Base-by-base conservation (phyloP, 192 early-diverging fungal species). In the Coemansia asiatica region DNA sequence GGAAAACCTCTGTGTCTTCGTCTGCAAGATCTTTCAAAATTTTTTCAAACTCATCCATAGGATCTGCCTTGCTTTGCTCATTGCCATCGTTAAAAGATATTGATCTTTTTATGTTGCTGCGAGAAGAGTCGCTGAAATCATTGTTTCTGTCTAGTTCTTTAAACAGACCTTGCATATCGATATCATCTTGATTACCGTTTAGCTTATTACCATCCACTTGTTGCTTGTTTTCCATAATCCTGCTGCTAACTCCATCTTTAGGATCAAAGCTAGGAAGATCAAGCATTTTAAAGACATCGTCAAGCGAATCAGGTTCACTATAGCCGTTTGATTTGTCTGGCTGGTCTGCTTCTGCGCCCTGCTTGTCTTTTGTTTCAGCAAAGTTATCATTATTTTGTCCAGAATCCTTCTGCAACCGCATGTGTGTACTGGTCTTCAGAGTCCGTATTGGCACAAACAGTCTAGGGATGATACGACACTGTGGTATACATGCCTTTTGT, bases 1-100 rank as follows among this genome's bases (percentile, higher is more conserved):
- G 65, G 48, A 68, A 75, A 38, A 68, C 73, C 31, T 69, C 21
- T 1, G 64, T 70, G 35, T 75, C 54, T 6, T 60, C 63, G 6
- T 27, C 53, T 0, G 76, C 76, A 36, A 79, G 67, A 60, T 73
- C 76, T 0, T 71, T 66, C 33, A 79, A 44, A 19, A 79, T 79
- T 2, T 68, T 67, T 71, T 79, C 76, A 69, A 79, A 79, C 60
- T 73, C 76, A 6, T 53, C 29, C 76, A 79, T 79, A 2, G 68
- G 70, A 22, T 74, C 68, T 18, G 47, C 27, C 22, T 60, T 22
- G 46, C 19, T 28, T 6, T 16, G 18, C 25, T 61, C n/a, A 35
- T 22, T 33, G 29, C 28, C 21, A 26, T 49, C 15, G n/a, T 68
- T 8, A 44, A n/a, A n/a, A n/a, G n/a, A n/a, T n/a, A n/a, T n/a